Base-by-base conservation (phyloP, 2,329 filamentous ascomycete genomes). In the Trichoderma asperellum region DNA sequence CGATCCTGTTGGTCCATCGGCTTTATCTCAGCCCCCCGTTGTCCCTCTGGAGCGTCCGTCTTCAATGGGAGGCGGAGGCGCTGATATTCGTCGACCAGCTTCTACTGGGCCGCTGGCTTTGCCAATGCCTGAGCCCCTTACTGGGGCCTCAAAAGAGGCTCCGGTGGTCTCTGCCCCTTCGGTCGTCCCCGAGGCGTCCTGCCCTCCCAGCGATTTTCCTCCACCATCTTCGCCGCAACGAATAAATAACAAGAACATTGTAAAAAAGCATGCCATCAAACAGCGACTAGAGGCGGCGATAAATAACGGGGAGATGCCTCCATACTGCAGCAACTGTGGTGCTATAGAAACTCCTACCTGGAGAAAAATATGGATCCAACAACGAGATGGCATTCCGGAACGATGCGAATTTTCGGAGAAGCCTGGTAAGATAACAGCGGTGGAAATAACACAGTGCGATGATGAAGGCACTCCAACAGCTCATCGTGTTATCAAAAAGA, bases 341-440 rank as follows among this genome's bases (percentile, higher is more conserved):
- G 92, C 94, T 7, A 97, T 99, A 69, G 92, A 98, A 75, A 99
- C 96, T 0, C 93, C 95, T 0, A 97, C 95, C 0, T 99, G 96
- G 96, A 90, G 96, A 70, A 96, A 95, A 76, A 93, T 96, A 14
- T 97, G 91, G 86, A 89, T 89, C n/a, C 93, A 93, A 75, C 85
- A 92, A 8, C 85, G 90, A 57, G 83, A 88, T 18, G 94, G 93
- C 1, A 85, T 86, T 37, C 93, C 93, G 0, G 85, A 87, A 3
- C 53, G 68, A n/a, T 88, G 90, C 58, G 88, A 93, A 70, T 88
- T 91, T 66, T 92, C 90, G 0, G 89, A 92, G 70, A 90, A 91
- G 74, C 89, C 91, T 58, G 91, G 91, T 1, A 86, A 87, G 61
- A 88, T 94, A 58, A 91, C 93, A 21, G 92, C 91, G 27, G 90